Conservation (phyloP, 163 green algal genomes). For the Scenedesmus sp. region DNA sequence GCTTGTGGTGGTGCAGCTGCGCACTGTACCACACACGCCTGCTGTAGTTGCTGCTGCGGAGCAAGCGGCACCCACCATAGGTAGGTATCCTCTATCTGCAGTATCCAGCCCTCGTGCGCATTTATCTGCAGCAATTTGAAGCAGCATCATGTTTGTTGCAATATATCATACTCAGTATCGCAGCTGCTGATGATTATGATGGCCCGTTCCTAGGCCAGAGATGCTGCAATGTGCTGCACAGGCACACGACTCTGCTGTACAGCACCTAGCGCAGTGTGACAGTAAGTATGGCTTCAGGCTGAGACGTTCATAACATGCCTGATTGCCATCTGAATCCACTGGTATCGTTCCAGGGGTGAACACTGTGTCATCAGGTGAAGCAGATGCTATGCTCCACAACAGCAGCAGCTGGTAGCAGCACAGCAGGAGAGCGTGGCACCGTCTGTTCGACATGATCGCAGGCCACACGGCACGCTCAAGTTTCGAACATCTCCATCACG, state of each 20-base stretch:
- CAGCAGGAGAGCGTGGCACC: not conserved
- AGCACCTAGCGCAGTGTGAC: too few species aligned
- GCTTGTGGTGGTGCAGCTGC: not conserved
- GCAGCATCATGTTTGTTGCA: not conserved
- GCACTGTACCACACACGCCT: not conserved
- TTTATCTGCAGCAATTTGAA: conserved; percentile 29
- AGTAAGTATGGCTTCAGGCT: too few species aligned
- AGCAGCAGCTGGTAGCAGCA: conserved; percentile 4
- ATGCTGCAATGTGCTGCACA: not conserved
- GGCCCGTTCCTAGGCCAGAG: not conserved
- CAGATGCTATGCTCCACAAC: conserved; percentile 7
- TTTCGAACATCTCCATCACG: not conserved
- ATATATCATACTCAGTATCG: not conserved
- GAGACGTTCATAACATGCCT: not conserved
- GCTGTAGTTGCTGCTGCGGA: not conserved
- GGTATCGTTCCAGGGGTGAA: conserved; percentile 31
- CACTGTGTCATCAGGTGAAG: conserved; percentile 30
- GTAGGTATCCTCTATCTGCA: conserved; percentile 44
- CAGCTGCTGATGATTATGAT: not conserved
- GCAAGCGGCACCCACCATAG: conserved; percentile 21
- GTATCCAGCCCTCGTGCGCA: conserved; percentile 41
- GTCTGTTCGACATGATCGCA: not conserved
- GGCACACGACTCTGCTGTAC: too few species aligned
- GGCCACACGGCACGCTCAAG: not conserved
- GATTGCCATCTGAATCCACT: conserved; percentile 7